Base-by-base conservation (phyloP, 2,329 filamentous ascomycete species). In the Berkeleyomyces basicola region DNA sequence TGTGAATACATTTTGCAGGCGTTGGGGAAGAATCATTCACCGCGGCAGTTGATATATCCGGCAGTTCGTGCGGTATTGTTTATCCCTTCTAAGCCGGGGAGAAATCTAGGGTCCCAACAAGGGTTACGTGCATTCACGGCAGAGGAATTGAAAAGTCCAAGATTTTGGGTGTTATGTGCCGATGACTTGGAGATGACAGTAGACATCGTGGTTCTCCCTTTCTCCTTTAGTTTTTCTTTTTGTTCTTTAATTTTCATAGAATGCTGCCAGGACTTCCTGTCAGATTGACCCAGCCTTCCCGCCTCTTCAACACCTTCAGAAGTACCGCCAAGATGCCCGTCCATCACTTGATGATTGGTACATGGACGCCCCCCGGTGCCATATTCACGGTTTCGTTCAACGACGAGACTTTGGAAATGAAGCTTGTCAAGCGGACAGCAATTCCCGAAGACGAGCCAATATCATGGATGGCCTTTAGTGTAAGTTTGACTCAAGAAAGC, bases 391-490 rank as follows among this genome's bases (percentile, higher is more conserved):
- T 95, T 65, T 82, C 85, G 65, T 95, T 95, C 71, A 88, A 95
- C 74, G 88, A 92, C 68, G 87, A 91, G 73, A 83, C 82, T 46
- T 76, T 90, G 67, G 85, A 84, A 5, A 75, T 95, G 65, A 81
- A 85, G 67, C 74, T 93, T 69, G 76, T 95, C 70, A 90, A 92
- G 76, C 84, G 86, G 68, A 93, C 88, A 0, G 82, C 84, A 64
- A 93, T 95, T 63, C 86, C 88, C 3, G 74, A 87, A 61, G 87
- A 92, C 67, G 88, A 95, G 74, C 88, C 90, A 6, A 93, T 95
- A 67, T 95, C 89, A 65, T 95, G 90, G 90, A 92, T 95, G 87
- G 86, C 88, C 14, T 92, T 95, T 70, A 86, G 89, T 72, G 88
- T 90, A 77, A 75, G 85, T 70, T 37, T 11, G 23, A 14, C 9